Evolutionary conservation across 176 grass and related monocot genomes (phyloP).

Genomic region (Bromus sterilis): DNA sequence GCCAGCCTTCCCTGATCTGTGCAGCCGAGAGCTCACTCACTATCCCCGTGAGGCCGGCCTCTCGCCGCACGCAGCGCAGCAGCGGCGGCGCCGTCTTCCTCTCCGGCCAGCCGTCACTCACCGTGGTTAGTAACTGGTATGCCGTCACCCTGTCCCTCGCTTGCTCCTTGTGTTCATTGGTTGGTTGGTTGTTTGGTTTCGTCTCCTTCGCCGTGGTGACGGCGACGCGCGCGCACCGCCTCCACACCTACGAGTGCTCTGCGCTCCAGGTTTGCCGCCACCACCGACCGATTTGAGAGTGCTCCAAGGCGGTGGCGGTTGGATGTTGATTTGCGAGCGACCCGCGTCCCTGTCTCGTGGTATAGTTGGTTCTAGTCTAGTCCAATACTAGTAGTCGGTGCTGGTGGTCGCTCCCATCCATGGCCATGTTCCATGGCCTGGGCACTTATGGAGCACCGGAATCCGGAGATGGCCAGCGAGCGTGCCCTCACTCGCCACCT

Average conservation of each 20-base stretch:
- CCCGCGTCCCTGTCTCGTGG: background rate
- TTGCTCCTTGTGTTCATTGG: background rate
- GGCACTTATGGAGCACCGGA: background rate
- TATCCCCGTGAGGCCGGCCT: background rate
- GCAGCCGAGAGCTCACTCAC: background rate
- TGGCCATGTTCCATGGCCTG: background rate
- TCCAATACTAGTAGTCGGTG: background rate
- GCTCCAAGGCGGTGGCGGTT: background rate
- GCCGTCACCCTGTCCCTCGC: background rate
- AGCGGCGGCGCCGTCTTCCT: background rate
- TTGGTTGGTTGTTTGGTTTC: background rate
- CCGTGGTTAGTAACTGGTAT: background rate
- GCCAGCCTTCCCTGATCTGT: background rate
- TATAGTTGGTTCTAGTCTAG: background rate
- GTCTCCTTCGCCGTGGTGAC: background rate
- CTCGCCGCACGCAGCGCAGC: background rate
- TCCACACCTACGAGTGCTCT: background rate
- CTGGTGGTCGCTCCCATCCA: background rate
- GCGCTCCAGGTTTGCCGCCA: background rate
- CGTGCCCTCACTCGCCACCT: background rate
- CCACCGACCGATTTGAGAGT: background rate
- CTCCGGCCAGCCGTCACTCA: background rate
- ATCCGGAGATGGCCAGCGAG: background rate
- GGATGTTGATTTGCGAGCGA: slow-evolving; percentile 45
- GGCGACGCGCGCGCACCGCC: background rate